These are phyloP conservation scores for Striga asiatica DNA, from an alignment of 257 asterid species.

Conservation along the genomic window DNA sequence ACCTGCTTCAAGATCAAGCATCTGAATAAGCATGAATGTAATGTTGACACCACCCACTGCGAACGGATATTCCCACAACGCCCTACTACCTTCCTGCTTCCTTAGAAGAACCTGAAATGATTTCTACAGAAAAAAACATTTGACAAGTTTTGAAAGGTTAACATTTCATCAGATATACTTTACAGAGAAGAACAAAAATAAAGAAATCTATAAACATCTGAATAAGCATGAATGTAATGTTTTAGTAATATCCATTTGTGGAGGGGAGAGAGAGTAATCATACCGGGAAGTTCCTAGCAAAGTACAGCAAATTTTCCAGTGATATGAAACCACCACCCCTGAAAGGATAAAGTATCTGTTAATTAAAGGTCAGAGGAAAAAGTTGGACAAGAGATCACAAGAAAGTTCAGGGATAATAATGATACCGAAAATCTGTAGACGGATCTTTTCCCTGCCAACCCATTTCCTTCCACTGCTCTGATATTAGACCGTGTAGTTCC, in stretches of 20 bases:
- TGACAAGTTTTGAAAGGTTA: constrained; percentile 7
- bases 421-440: constrained; percentile 90
- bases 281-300: constrained; percentile 84
- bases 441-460: constrained; percentile 99
- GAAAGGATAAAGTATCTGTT: constrained; percentile 11
- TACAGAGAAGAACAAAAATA: neutral
- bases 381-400: neutral
- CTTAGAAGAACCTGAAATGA: constrained; percentile 94
- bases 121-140: constrained; percentile 34
- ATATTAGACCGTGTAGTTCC: constrained; percentile 64
- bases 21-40: constrained; percentile 98
- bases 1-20: constrained; percentile 99
- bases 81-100: constrained; percentile 92
- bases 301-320: constrained; percentile 85
- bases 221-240: no score
- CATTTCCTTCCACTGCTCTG: constrained; percentile 99
- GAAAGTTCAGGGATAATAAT: constrained; percentile 6
- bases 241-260: no score
- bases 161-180: neutral
- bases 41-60: constrained; percentile 99
- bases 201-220: neutral
- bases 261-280: constrained; percentile 19
- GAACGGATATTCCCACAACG: constrained; percentile 97
- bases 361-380: constrained; percentile 3
- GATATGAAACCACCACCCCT: constrained; percentile 99